phyloP scores from a whole-genome alignment of 2,329 filamentous ascomycete species.

The Ceratocystis albifundus region DNA sequence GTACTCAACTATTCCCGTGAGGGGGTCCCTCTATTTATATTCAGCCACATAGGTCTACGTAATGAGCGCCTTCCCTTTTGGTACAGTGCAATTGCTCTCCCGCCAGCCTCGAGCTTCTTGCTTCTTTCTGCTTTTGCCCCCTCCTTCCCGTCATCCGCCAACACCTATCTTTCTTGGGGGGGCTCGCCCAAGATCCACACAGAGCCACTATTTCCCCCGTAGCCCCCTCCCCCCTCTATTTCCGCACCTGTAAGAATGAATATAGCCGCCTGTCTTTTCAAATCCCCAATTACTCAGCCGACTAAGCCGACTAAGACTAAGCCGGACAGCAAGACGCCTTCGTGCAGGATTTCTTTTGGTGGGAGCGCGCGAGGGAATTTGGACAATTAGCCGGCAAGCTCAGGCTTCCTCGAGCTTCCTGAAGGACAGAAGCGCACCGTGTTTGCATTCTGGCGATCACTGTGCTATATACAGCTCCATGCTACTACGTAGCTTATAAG shows the following conservation, averaged over 20 bases:
- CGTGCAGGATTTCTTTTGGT: not conserved
- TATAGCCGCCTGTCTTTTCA: not conserved
- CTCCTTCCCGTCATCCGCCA: not conserved
- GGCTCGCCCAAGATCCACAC: not conserved
- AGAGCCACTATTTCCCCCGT: not conserved
- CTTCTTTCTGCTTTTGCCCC: not conserved
- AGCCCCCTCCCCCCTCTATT: conserved; percentile 1
- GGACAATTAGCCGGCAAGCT: not conserved
- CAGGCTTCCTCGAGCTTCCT: not conserved
- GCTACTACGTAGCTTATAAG: not conserved
- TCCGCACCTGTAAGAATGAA: conserved; percentile 5
- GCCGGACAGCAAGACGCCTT: no score
- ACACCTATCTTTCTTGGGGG: not conserved
- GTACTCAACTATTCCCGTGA: not conserved
- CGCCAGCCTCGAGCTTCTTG: not conserved
- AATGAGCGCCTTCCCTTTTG: not conserved
- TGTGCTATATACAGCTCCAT: not conserved
- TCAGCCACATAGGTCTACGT: not conserved
- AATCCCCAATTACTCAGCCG: not conserved
- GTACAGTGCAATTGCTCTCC: not conserved
- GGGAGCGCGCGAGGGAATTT: not conserved
- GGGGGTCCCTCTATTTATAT: conserved; percentile 1
- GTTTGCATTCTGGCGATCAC: not conserved
- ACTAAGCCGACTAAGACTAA: not conserved
- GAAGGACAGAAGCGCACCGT: not conserved